Percentiles rank a stretch among this genome's conserved stretches.
Evolutionary conservation across 1,284 basidiomycete species (phyloP).

Genomic region (Nidula niveotomentosa): DNA sequence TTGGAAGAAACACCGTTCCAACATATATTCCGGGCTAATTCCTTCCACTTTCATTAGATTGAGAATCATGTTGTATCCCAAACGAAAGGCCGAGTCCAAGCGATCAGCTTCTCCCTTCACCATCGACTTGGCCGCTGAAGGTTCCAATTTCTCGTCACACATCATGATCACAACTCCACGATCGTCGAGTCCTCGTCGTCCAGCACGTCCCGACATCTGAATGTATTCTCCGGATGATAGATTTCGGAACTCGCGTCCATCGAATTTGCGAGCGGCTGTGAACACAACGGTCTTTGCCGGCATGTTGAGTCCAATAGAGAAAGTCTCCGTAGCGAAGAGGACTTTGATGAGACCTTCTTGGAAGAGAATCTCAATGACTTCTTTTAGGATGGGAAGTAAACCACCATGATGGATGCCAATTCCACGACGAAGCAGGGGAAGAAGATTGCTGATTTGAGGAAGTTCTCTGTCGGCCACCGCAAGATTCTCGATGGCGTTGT

Average conservation of each 20-base stretch:
- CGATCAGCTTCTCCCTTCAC: conserved; percentile 98
- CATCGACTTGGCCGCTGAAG: conserved; percentile 92
- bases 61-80: conserved; percentile 99
- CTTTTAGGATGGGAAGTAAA: conserved; percentile 95
- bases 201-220: conserved; percentile 99
- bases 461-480: conserved; percentile 87
- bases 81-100: conserved; percentile 96
- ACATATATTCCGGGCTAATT: conserved; percentile 98
- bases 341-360: conserved; percentile 99
- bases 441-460: conserved; percentile 92
- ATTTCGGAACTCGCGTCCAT: conserved; percentile 93
- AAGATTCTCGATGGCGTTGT: conserved; percentile 91
- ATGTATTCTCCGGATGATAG: conserved; percentile 93
- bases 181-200: conserved; percentile 95
- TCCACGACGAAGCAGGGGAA: conserved; percentile 93
- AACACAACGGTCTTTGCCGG: conserved; percentile 99
- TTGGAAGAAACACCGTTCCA: conserved; percentile 97
- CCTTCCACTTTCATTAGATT: conserved; percentile 99
- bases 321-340: conserved; percentile 98
- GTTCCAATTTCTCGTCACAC: conserved; percentile 98
- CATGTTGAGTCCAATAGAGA: conserved; percentile 99
- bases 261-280: conserved; percentile 94
- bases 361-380: conserved; percentile 99
- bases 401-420: conserved; percentile 99
- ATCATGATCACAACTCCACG: conserved; percentile 99